Base-by-base conservation (phyloP, 352 stramenopile genomes). In the Phytophthora fragariae region DNA sequence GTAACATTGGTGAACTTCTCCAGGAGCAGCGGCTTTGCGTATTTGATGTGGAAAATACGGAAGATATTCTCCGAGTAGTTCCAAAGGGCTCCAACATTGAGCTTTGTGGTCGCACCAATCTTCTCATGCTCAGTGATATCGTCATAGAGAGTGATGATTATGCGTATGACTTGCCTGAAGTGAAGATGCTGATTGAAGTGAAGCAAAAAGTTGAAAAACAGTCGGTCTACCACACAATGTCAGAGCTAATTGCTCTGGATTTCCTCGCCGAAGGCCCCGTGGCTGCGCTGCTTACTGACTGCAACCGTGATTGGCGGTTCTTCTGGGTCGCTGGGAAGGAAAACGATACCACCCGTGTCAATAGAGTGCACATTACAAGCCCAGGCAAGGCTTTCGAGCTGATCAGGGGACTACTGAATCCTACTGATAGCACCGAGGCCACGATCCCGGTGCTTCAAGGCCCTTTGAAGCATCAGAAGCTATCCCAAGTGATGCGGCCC, bases 171-270 rank as follows among this genome's bases (percentile, higher is more conserved):
- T 70, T 85, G 24, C 76, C 79, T 76, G 59, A 55, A 41, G 80
- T 79, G 61, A 82, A 72, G 63, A 80, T 87, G 78, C 65, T 84
- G 50, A 79, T 85, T 62, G 75, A 90, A 82, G 78, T 86, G 67
- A 82, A 85, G 62, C 72, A 17, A 57, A 35, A 54, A 12, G 57
- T 88, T 27, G 41, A 81, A 79, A 5, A 0, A 67, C 47, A 50
- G 21, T 59, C 19, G 62, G 58, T 50, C 31, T 88, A 73, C 52
- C 73, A 88, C 68, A 70, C 71, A 11, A 64, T 84, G 37, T 85
- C 79, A 46, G 68, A 87, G 37, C 69, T 87, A 27, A 83, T 84
- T 47, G 75, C 77, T 8, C 60, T 90, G 41, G 75, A 86, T 79
- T 15, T 86, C 17, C 57, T 90, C 14, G 52, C 35, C 37, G 41